phyloP scores from a whole-genome alignment of 1,139 yeast species.

The Nakaseomyces delphensis region DNA sequence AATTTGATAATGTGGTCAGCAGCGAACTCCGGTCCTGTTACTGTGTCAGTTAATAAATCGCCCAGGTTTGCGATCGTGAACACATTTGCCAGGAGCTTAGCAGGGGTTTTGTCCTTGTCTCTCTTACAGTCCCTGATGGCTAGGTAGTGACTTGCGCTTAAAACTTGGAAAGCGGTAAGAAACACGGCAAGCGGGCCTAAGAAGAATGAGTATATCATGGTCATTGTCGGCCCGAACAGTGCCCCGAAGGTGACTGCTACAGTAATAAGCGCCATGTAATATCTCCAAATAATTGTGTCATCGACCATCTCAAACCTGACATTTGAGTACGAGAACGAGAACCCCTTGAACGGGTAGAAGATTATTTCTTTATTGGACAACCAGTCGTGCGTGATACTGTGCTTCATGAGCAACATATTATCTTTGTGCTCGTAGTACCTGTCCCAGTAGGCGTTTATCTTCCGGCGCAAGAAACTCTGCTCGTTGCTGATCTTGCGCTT shows the following conservation, averaged over 20 bases:
- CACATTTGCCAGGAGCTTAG: neutral
- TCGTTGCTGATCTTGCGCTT: neutral
- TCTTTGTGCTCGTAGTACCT: neutral
- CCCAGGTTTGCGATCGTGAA: neutral
- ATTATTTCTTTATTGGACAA: neutral
- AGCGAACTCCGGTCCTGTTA: neutral
- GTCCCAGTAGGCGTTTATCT: neutral
- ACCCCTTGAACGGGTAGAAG: constrained; percentile 1
- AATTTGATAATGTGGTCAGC: constrained; percentile 1
- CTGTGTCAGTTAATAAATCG: neutral
- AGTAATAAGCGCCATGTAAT: neutral
- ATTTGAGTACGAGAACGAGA: neutral
- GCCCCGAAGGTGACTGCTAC: neutral
- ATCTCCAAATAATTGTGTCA: neutral
- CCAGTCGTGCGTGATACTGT: neutral
- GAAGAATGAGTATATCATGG: constrained; percentile 2
- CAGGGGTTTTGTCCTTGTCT: neutral
- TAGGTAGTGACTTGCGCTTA: neutral
- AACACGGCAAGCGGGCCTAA: constrained; percentile 1
- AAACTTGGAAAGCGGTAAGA: neutral
- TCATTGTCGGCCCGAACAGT: constrained; percentile 1
- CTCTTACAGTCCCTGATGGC: neutral
- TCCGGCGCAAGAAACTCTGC: neutral
- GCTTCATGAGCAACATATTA: neutral
- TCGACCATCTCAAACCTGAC: neutral